A percentile compares a stretch with the other conserved stretches of the same genome.
These are phyloP conservation scores for Aspergillus homomorphus DNA, from an alignment of 495 filamentous ascomycete species.

Conservation along the genomic window DNA sequence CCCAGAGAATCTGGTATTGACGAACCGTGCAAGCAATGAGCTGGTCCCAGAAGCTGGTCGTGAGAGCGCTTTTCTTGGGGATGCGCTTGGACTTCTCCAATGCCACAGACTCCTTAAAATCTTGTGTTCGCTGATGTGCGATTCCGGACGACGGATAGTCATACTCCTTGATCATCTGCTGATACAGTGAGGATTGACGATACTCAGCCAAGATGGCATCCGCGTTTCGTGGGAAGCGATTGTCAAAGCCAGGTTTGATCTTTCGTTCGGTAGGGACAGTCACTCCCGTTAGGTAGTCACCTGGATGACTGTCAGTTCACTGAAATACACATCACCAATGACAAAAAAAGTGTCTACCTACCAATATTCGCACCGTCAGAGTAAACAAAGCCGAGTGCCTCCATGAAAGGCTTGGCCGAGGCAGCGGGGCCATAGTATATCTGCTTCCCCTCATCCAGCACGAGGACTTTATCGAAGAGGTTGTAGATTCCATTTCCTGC, in stretches of 20 bases:
- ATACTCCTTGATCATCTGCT: slow-evolving; percentile 44
- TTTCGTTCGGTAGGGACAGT: slow-evolving; percentile 66
- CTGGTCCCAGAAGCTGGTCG: slow-evolving; percentile 56
- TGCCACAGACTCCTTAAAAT: slow-evolving; percentile 47
- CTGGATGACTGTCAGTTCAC: slow-evolving; percentile 13
- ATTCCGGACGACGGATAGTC: slow-evolving; percentile 44
- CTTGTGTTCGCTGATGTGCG: slow-evolving; percentile 42
- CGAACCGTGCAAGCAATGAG: slow-evolving; percentile 53
- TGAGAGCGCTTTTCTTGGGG: slow-evolving; percentile 49
- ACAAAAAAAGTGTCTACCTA: too few species aligned
- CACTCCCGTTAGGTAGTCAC: slow-evolving; percentile 67
- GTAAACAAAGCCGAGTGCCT: slow-evolving; percentile 61
- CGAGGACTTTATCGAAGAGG: slow-evolving; percentile 62
- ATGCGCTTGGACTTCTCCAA: slow-evolving; percentile 43
- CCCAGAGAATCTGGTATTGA: slow-evolving; percentile 58
- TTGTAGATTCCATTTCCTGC: slow-evolving; percentile 62
- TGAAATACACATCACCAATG: too few species aligned
- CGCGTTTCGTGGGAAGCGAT: slow-evolving; percentile 46
- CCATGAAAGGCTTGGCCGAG: slow-evolving; percentile 64
- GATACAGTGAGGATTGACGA: slow-evolving; percentile 35
- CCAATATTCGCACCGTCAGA: slow-evolving; percentile 62
- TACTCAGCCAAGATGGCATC: slow-evolving; percentile 39
- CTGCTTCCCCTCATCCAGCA: slow-evolving; percentile 61
- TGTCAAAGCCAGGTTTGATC: slow-evolving; percentile 52
- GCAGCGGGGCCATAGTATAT: slow-evolving; percentile 59